These are phyloP conservation scores for Colletotrichum paranaense DNA, from an alignment of 2,329 filamentous ascomycete genomes.

Conservation along the genomic window DNA sequence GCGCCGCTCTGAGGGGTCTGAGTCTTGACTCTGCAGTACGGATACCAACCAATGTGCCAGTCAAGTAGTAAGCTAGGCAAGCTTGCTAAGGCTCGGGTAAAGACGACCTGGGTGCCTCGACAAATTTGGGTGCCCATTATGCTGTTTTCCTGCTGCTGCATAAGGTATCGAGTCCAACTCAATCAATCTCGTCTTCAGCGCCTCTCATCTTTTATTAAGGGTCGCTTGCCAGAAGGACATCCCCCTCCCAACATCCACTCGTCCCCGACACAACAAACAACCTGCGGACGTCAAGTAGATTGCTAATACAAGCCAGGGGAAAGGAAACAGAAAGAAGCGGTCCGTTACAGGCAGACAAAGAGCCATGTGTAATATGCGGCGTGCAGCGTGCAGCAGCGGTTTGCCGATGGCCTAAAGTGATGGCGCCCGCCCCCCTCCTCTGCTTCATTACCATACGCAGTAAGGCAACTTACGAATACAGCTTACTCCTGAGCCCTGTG, in stretches of 20 bases:
- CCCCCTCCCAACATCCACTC: neutral
- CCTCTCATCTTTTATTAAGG: neutral
- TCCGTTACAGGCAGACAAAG: neutral
- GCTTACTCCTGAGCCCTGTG: neutral
- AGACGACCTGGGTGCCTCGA: neutral
- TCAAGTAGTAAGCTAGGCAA: too few relatives aligned
- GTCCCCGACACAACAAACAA: neutral
- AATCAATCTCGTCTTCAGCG: conserved; percentile 15
- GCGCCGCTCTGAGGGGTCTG: neutral
- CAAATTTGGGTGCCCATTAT: neutral
- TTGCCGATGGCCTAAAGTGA: neutral
- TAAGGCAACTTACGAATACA: neutral
- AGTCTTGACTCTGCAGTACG: neutral
- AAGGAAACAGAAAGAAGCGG: neutral
- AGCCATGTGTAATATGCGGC: neutral
- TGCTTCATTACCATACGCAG: neutral
- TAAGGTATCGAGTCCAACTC: neutral
- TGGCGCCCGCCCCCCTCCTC: neutral
- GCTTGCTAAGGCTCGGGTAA: neutral
- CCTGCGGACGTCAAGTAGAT: conserved; percentile 6
- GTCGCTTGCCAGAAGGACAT: neutral
- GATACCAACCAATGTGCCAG: too few relatives aligned
- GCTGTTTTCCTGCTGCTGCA: neutral
- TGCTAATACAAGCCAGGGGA: neutral
- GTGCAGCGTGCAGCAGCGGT: neutral